Evolutionary conservation across 495 filamentous ascomycete genomes (phyloP), one percentile per base, ranked within the genome.

Genomic region (Baudoinia panamericana): DNA sequence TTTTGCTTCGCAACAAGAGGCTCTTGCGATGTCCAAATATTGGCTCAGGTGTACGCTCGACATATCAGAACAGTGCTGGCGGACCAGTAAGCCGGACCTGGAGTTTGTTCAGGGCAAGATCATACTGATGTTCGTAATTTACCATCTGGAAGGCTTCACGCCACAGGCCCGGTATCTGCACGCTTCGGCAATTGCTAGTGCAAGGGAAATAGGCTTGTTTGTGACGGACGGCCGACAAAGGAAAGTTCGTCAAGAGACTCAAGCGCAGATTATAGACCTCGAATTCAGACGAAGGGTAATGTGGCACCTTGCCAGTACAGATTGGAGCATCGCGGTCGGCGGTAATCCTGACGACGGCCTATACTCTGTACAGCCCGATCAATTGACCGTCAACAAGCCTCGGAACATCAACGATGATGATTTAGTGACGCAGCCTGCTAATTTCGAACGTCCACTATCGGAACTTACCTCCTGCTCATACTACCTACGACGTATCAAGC

Each of bases 291-390:
- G 33, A 62, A 70, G 10, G 65, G 62, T 70, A 2, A 68, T 64
- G 57, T 71, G 68, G 68, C 61, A 69, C 41, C 39, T 69, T 9
- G 56, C 53, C 9, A 48, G 62, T 2, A 62, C 57, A 30, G 68
- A 70, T 41, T 71, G 68, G 68, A 24, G 36, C 8, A 35, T 52
- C 2, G 43, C 51, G 25, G 21, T 46, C 11, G 28, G 46, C n/a
- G 42, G 39, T 18, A 68, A 68, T n/a, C 69, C 69, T 1, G 66
- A 71, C 31, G 67, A 70, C 31, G 61, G 62, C 39, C 68, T 58
- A 5, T 72, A 71, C 43, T 49, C 58, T 3, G 60, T 71, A 11
- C 54, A 63, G 23, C 63, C 62, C 2, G 45, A 53, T 10, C 66
- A 70, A 22, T 62, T 72, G 50, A 53, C 61, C 12, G 60, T 68